phyloP scores from a whole-genome alignment of 805 yeast species.

The Candida odintsovae region DNA sequence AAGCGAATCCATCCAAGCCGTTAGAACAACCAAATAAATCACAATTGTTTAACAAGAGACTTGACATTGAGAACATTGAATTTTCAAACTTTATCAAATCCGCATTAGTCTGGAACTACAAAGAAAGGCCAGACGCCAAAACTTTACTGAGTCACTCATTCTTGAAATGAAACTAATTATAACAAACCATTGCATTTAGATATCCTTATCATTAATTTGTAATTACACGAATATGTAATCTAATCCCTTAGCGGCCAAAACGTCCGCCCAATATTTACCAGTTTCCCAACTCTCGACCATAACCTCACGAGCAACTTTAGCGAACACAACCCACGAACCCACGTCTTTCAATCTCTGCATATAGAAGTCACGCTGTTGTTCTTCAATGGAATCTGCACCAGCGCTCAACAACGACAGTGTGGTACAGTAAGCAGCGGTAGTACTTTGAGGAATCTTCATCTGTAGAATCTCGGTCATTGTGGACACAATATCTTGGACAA shows the following conservation, averaged over 20 bases:
- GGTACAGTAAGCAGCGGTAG: slow-evolving; percentile 48
- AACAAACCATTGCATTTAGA: neutral
- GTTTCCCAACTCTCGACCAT: slow-evolving; percentile 50
- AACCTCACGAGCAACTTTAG: slow-evolving; percentile 24
- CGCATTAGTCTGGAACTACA: slow-evolving; percentile 41
- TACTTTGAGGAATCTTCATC: slow-evolving; percentile 32
- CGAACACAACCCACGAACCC: slow-evolving; percentile 26
- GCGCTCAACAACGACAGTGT: slow-evolving; percentile 47
- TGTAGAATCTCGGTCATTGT: slow-evolving; percentile 31
- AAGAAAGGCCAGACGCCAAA: slow-evolving; percentile 46
- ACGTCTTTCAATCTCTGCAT: slow-evolving; percentile 31
- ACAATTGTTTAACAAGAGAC: slow-evolving; percentile 14
- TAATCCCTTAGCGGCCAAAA: slow-evolving; percentile 36
- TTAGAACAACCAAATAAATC: slow-evolving; percentile 10
- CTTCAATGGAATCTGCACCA: slow-evolving; percentile 45
- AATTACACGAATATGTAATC: slow-evolving; percentile 40
- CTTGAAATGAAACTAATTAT: slow-evolving; percentile 2
- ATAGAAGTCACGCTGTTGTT: slow-evolving; percentile 28
- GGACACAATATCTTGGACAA: slow-evolving; percentile 37
- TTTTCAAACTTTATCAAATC: slow-evolving; percentile 25
- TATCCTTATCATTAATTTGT: neutral
- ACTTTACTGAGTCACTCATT: slow-evolving; percentile 52
- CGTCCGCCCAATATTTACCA: slow-evolving; percentile 47
- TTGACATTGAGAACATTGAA: slow-evolving; percentile 5
- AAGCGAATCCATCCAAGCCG: slow-evolving; percentile 15